These are phyloP conservation scores for Kregervanrija pseudodelftensis DNA, from an alignment of 805 yeast genomes.

Conservation along the genomic window DNA sequence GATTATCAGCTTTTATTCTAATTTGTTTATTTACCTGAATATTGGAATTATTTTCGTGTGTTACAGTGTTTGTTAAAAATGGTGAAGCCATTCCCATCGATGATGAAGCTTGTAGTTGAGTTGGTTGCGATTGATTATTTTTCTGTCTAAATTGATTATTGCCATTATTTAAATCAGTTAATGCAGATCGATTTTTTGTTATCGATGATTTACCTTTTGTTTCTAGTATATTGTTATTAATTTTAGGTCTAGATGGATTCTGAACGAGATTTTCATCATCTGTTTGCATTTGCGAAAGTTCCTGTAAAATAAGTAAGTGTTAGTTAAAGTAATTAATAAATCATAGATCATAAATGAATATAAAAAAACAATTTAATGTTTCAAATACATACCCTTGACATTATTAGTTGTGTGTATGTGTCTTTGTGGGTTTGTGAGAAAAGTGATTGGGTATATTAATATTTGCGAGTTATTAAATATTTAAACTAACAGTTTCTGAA, in stretches of 20 bases:
- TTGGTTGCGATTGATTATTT: slow-evolving; percentile 34
- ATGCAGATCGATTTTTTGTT: slow-evolving; percentile 21
- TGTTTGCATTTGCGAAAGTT: slow-evolving; percentile 23
- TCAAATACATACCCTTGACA: slow-evolving; percentile 8
- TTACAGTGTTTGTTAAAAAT: slow-evolving; percentile 22
- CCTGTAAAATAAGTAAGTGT: slow-evolving; percentile 5
- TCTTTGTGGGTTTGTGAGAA: not conserved
- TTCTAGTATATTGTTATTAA: slow-evolving; percentile 3
- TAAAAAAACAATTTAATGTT: not conserved
- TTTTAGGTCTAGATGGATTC: slow-evolving; percentile 10
- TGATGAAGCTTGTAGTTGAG: slow-evolving; percentile 31
- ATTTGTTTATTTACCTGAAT: slow-evolving; percentile 6
- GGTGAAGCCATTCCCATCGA: slow-evolving; percentile 25
- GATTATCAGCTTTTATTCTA: slow-evolving; percentile 19
- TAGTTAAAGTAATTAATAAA: slow-evolving; percentile 1
- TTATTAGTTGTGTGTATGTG: not conserved
- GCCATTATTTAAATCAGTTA: slow-evolving; percentile 22
- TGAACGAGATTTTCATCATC: slow-evolving; percentile 25
- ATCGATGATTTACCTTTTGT: slow-evolving; percentile 7
- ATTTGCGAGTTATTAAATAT: no score
- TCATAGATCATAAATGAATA: not conserved
- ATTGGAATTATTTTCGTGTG: slow-evolving; percentile 1
- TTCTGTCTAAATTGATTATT: not conserved
- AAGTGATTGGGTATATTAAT: no score
- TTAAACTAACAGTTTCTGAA: no score